Evolutionary conservation across 2,329 filamentous ascomycete species (phyloP), one percentile per base, ranked within the genome.

Genomic region (Kalmusia sp.): DNA sequence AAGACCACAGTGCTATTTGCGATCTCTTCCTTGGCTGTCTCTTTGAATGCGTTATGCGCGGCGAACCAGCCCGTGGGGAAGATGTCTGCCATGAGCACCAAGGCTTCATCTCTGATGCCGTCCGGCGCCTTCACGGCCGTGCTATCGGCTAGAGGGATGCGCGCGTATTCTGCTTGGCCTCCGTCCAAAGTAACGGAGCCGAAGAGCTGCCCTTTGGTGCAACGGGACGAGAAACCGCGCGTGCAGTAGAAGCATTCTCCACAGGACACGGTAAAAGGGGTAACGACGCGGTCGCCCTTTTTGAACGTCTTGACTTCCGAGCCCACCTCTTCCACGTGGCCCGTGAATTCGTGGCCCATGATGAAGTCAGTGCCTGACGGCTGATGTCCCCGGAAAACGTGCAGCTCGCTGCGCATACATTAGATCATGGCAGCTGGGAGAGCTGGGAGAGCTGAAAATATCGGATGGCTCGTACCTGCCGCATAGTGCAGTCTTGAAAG

Each of bases 71-170:
- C 90, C 0, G 80, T 83, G 25, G 92, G 92, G 74, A 95, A 96
- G 65, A 96, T 96, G 69, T 96, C 92, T 14, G 91, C 92, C 92
- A 96, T 96, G 22, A 96, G 82, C 6, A 96, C 86, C 43, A 96
- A 80, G 30, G 86, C 86, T 59, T 89, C 84, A 62, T 93, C 88
- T 17, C 88, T 84, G 52, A 96, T 88, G 7, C 82, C 84, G 1
- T 84, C 74, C 0, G 90, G 89, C 0, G 91, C 88, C 65, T 87
- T 88, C 68, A 92, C 83, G n/a, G 88, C 84, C 1, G 91, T 96
- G 30, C 86, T 86, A 67, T 96, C 92, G 9, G 92, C 92, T 49
- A 88, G 78, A 0, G 93, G 93, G 12, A 96, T 84, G 5, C 75
- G 64, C 55, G 82, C 88, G 69, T 87, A 96, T 74, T 95, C 88